Percentiles rank a stretch among this genome's conserved stretches.
Conservation (phyloP, 2,329 filamentous ascomycete species). For the Stachybotrys chlorohalonatus region DNA sequence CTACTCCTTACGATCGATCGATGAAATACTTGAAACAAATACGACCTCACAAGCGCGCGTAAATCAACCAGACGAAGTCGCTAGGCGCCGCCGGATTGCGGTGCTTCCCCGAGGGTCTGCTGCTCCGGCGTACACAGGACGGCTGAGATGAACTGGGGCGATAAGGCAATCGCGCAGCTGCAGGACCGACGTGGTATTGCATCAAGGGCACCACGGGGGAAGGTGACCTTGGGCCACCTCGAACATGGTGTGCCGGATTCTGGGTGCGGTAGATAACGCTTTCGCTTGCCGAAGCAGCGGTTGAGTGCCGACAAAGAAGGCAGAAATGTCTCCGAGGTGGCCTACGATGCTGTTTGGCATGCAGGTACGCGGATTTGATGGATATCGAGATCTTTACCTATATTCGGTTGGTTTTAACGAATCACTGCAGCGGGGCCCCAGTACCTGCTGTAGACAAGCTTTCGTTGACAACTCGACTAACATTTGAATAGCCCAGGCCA, state of each 20-base stretch:
- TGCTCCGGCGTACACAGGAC: no score
- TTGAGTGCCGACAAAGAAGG: neutral
- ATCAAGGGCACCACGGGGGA: neutral
- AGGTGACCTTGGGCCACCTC: neutral
- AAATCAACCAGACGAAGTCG: no score
- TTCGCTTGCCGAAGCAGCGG: neutral
- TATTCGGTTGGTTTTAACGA: no score
- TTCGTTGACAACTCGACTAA: no score
- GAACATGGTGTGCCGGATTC: neutral
- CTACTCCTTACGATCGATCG: neutral
- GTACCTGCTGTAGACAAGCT: no score
- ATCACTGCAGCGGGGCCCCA: no score
- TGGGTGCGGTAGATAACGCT: neutral
- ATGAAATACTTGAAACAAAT: neutral
- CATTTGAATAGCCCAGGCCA: no score
- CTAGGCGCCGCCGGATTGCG: no score
- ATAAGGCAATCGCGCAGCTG: neutral
- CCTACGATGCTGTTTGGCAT: no score
- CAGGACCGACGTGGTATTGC: neutral
- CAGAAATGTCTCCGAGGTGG: neutral
- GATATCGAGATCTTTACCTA: no score
- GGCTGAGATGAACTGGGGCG: neutral
- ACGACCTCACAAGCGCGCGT: neutral
- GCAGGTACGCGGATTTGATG: no score
- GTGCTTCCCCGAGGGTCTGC: no score